phyloP scores from a whole-genome alignment of 208 protist genomes.

The Tritrichomonas musculus region DNA sequence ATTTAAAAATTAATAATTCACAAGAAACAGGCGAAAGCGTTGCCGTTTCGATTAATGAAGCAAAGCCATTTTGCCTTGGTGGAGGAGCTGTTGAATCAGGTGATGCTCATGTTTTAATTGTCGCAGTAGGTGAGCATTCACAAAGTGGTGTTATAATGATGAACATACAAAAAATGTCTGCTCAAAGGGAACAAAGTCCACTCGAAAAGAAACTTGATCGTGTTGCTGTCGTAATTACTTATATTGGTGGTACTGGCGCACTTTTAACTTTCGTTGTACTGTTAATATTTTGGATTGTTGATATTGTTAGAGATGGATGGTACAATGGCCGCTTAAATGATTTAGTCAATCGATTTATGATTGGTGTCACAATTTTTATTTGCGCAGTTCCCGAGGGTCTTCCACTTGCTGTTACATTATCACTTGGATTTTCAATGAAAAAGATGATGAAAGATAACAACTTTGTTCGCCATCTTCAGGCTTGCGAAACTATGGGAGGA shows the following conservation, averaged over 20 bases:
- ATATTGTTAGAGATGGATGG: neutral
- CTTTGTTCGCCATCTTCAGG: neutral
- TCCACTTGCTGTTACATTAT: constrained; percentile 88
- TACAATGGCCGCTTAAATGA: neutral
- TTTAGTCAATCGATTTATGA: constrained; percentile 49
- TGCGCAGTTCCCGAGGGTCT: constrained; percentile 90
- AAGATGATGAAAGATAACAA: too few relatives aligned
- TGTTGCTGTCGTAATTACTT: neutral
- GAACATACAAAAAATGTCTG: neutral
- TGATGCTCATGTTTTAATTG: neutral
- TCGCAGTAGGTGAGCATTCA: neutral
- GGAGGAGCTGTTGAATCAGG: constrained; percentile 2
- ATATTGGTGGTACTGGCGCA: constrained; percentile 33
- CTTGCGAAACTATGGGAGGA: constrained; percentile 68
- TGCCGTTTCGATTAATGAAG: neutral
- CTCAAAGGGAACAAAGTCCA: neutral
- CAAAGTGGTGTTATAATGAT: neutral
- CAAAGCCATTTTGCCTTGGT: neutral
- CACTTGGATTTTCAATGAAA: constrained; percentile 64
- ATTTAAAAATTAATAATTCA: constrained; percentile 11
- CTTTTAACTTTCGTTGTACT: constrained; percentile 33
- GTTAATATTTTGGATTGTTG: neutral
- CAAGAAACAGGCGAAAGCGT: neutral
- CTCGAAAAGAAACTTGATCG: constrained; percentile 34
- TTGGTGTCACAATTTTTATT: too few relatives aligned